phyloP scores from a whole-genome alignment of 441 rosid genomes.

The Macaranga tanarius region DNA sequence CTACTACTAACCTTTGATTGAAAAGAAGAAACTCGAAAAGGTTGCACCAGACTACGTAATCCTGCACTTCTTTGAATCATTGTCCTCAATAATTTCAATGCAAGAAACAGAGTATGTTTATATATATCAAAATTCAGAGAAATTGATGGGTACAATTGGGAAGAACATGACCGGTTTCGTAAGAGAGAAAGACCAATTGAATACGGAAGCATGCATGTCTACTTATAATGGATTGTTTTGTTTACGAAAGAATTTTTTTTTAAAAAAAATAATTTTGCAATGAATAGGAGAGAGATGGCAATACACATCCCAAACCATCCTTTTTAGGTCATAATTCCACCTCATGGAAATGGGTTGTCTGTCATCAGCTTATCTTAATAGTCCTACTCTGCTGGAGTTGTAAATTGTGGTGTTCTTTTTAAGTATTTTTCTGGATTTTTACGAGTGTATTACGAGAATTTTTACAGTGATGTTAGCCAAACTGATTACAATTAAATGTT shows the following conservation, averaged over 20 bases:
- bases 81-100: background rate
- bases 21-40: constrained; percentile 17
- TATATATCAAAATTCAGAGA: background rate
- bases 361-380: background rate
- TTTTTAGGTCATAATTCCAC: background rate
- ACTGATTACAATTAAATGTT: no score
- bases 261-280: background rate
- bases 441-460: no score
- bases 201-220: background rate
- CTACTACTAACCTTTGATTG: constrained; percentile 20
- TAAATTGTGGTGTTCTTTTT: no score
- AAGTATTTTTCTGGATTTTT: no score
- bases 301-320: background rate
- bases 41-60: constrained; percentile 20
- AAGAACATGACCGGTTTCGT: no score
- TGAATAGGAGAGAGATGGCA: background rate
- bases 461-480: no score
- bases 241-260: no score
- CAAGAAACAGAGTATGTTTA: no score
- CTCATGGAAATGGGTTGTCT: background rate
- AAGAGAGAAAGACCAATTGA: background rate
- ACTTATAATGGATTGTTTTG: background rate
- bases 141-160: no score
- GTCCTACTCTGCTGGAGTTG: no score
- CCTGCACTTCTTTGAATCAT: constrained; percentile 24